Evolutionary conservation across 495 filamentous ascomycete genomes (phyloP).

Genomic region (Penicillium paradoxum): DNA sequence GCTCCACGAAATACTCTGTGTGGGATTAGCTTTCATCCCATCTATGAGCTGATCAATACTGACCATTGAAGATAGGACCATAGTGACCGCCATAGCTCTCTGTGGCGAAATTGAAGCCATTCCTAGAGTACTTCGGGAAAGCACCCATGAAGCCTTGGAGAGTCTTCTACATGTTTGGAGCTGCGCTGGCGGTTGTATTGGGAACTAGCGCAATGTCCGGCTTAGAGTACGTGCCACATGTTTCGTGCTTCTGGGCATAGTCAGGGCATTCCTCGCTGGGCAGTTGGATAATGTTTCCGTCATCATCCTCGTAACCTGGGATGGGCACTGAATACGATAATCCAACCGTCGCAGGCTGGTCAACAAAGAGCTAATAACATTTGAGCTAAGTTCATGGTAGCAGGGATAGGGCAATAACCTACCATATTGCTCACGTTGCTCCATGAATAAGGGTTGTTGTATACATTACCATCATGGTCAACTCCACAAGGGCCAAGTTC

Average conservation of each 20-base stretch:
- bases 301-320: slow-evolving; percentile 39
- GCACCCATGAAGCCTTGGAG: slow-evolving; percentile 61
- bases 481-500: slow-evolving; percentile 59
- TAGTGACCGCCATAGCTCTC: slow-evolving; percentile 61
- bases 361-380: slow-evolving; percentile 38
- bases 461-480: slow-evolving; percentile 44
- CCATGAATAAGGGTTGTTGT: slow-evolving; percentile 57
- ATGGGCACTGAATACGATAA: slow-evolving; percentile 55
- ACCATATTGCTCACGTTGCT: slow-evolving; percentile 55
- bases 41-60: not conserved
- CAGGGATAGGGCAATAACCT: not conserved
- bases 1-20: slow-evolving; percentile 29
- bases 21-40: slow-evolving; percentile 5
- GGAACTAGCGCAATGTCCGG: slow-evolving; percentile 47
- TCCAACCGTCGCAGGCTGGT: slow-evolving; percentile 56
- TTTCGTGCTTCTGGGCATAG: slow-evolving; percentile 37
- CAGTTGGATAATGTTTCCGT: slow-evolving; percentile 27
- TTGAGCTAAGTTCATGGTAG: not conserved
- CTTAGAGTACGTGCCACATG: slow-evolving; percentile 54
- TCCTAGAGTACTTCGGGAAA: slow-evolving; percentile 55
- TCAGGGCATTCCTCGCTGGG: slow-evolving; percentile 50
- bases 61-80: slow-evolving; percentile 51
- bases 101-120: slow-evolving; percentile 54
- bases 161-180: slow-evolving; percentile 55
- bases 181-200: slow-evolving; percentile 49